phyloP scores from a whole-genome alignment of 306 rosid species.

The Acacia confusa region DNA sequence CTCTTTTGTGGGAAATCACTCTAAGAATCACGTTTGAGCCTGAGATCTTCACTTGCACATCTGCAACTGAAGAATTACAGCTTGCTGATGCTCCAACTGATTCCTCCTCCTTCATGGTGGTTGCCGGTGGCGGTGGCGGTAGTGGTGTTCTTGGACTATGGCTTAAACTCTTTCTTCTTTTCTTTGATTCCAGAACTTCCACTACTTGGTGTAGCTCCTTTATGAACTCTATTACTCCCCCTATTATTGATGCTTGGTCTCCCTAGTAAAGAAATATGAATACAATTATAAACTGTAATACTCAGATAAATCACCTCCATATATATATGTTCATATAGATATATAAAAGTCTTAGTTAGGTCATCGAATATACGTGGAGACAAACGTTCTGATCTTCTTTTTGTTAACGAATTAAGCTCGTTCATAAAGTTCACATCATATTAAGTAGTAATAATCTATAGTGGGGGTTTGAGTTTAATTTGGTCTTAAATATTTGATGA shows the following conservation, averaged over 20 bases:
- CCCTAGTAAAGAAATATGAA: slow-evolving; percentile 46
- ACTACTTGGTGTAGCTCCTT: slow-evolving; percentile 90
- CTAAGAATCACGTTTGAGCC: slow-evolving; percentile 77
- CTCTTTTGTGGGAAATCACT: slow-evolving; percentile 58
- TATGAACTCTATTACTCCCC: slow-evolving; percentile 90
- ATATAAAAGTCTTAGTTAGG: not conserved
- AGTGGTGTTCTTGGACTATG: slow-evolving; percentile 63
- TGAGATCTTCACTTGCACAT: slow-evolving; percentile 87
- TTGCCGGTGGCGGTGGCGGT: not conserved
- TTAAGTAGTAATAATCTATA: not conserved
- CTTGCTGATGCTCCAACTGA: slow-evolving; percentile 54
- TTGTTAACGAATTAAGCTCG: not conserved
- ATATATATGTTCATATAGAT: too few relatives aligned
- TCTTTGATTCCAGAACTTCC: slow-evolving; percentile 81
- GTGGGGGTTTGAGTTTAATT: not conserved
- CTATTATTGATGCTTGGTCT: slow-evolving; percentile 95
- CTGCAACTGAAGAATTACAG: slow-evolving; percentile 85
- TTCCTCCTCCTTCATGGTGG: slow-evolving; percentile 41
- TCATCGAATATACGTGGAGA: not conserved
- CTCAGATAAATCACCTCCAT: not conserved
- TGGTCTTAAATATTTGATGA: not conserved
- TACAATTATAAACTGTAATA: not conserved
- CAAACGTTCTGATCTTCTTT: not conserved
- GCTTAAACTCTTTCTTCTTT: slow-evolving; percentile 86
- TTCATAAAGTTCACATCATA: not conserved